Evolutionary conservation across 495 filamentous ascomycete species (phyloP), one percentile per base, ranked within the genome.

Genomic region (Penicillium soppii): DNA sequence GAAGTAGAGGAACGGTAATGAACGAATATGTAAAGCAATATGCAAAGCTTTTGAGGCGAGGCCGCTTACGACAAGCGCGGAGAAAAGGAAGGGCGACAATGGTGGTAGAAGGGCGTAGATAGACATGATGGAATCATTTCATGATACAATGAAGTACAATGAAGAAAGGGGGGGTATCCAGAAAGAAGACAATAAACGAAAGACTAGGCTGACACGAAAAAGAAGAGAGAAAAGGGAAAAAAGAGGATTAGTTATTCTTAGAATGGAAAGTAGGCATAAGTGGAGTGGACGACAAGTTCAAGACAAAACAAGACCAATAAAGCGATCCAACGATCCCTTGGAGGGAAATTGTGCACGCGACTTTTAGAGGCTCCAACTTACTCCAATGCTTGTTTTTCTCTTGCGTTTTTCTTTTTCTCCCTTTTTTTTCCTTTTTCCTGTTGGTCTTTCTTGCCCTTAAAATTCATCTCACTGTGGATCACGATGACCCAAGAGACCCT

Each of bases 1-100:
- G 47, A 73, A 63, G 35, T 70, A 64, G 35, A 73, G 59, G 41
- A 71, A 62, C 0, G 70, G 70, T 35, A 73, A 30, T 1, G 70
- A 62, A 15, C 47, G 54, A 17, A 73, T 52, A 57, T 73, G 70
- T 15, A 67, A 56, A 22, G 65, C 65, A 37, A 73, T 61, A 27
- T 73, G 70, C 35, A 73, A 47, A 9, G 61, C 42, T 53, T 73
- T 73, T 20, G 70, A 62, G 30, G 66, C 58, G 22, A 73, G 56
- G 5, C 68, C 62, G 23, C 66, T 63, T 27, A 73, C 68, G 19
- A 66, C 60, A 20, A 73, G 56, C 7, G 60, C 48, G n/a, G 70
- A 58, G 58, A 70, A 73, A 32, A 70, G 59, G 39, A 68, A 67
- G 1, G 65, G 59, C 26, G 62, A 46, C 17, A 62, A 16, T 23